Evolutionary conservation across 306 rosid genomes (phyloP).

Genomic region (Calophaca sinica): DNA sequence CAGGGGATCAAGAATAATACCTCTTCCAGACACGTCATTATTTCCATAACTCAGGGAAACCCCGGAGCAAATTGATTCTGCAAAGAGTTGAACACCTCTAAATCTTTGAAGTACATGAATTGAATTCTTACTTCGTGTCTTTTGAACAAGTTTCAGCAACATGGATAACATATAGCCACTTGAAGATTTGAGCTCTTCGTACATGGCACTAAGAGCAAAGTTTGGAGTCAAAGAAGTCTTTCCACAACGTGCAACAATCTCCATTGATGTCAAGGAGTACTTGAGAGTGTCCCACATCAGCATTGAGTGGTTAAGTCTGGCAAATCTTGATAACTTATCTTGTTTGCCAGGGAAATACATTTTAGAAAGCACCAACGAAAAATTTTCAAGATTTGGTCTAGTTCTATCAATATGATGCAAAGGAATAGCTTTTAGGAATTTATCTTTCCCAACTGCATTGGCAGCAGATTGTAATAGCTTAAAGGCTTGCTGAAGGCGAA

Average conservation of each 20-base stretch:
- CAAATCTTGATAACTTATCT: slow-evolving; percentile 60
- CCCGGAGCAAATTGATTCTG: slow-evolving; percentile 77
- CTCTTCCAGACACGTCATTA: slow-evolving; percentile 58
- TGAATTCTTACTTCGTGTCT: slow-evolving; percentile 65
- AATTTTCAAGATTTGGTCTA: slow-evolving; percentile 66
- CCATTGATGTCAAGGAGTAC: slow-evolving; percentile 88
- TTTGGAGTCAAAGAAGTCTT: slow-evolving; percentile 70
- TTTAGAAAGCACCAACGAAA: slow-evolving; percentile 73
- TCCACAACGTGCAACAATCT: slow-evolving; percentile 88
- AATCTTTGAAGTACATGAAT: slow-evolving; percentile 88
- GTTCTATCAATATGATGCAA: slow-evolving; percentile 51
- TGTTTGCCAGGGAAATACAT: slow-evolving; percentile 71
- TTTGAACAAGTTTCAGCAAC: slow-evolving; percentile 79
- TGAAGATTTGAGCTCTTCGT: slow-evolving; percentile 83
- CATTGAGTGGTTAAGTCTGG: slow-evolving; percentile 72
- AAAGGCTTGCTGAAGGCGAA: slow-evolving; percentile 67
- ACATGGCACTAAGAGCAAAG: slow-evolving; percentile 69
- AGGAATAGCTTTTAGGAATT: slow-evolving; percentile 63
- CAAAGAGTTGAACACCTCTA: slow-evolving; percentile 75
- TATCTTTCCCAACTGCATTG: slow-evolving; percentile 61
- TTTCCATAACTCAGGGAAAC: slow-evolving; percentile 49
- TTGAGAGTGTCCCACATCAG: slow-evolving; percentile 95
- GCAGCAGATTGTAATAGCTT: slow-evolving; percentile 78
- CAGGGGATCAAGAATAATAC: slow-evolving; percentile 53
- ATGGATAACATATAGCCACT: slow-evolving; percentile 82